Base-by-base conservation (phyloP, 106 monocot species). In the Acorus calamus region DNA sequence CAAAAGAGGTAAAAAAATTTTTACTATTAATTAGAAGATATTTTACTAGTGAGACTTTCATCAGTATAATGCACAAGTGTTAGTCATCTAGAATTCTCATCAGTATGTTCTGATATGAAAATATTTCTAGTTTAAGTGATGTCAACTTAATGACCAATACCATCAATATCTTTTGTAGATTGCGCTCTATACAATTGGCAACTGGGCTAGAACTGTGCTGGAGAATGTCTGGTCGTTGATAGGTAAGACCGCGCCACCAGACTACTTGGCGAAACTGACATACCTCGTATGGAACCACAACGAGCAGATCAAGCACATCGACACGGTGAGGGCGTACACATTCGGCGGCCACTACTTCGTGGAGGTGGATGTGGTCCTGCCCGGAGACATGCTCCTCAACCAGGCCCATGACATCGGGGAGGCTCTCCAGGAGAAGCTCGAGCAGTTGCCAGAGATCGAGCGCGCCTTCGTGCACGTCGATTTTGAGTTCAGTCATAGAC, bases 221-320 rank as follows among this genome's bases (percentile, higher is more conserved):
- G 66, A 80, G 67, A 80, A 80, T 44, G 80, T 80, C 56, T 45
- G 55, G 66, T 62, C 75, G 9, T 7, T 80, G 48, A 57, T 80
- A 1, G 80, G 80, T 4, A 75, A 66, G 52, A 75, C 80, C 8
- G 80, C 80, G 2, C 75, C 80, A 7, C 60, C 75, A 0, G 75
- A 80, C 0, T 80, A 66, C 62, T 45, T 80, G 47, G 49, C 75
- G 3, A 80, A 80, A 62, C 47, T 80, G 47, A 80, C 80, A n/a
- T 80, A 80, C 54, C 70, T 80, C 11, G 66, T 75, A 5, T 80
- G 80, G 80, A 80, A 80, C 43, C 80, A 80, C 57, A 66, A 80
- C 12, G 56, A 66, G 49, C 52, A 55, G 42, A 80, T 80, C 10
- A 51, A 44, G 52, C 80, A 80, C 52, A 80, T 80, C 48, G 80